A percentile compares a stretch with the other conserved stretches of the same genome.
Conservation (phyloP, 352 stramenopile genomes). For the Globisporangium parvum region DNA sequence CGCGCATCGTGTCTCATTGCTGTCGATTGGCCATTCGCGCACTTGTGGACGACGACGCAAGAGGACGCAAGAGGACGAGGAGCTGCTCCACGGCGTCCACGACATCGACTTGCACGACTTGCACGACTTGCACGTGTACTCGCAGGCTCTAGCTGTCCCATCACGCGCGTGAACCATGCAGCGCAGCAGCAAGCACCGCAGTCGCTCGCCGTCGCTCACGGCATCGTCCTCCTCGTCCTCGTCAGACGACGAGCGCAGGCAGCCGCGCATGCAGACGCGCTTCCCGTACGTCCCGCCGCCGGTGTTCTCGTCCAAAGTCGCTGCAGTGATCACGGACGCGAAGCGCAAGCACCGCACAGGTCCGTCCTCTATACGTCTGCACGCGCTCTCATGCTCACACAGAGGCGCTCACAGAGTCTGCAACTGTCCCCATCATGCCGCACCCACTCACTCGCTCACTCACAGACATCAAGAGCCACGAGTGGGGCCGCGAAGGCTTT, state of each 20-base stretch:
- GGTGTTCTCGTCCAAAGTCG: constrained; percentile 40
- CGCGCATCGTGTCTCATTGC: too few relatives aligned
- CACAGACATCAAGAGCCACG: constrained; percentile 58
- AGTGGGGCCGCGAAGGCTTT: constrained; percentile 76
- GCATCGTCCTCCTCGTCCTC: constrained; percentile 38
- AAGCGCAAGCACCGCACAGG: constrained; percentile 74
- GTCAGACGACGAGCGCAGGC: constrained; percentile 20
- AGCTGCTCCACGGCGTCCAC: too few relatives aligned
- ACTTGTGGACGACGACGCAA: too few relatives aligned
- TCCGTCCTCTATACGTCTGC: constrained; percentile 12
- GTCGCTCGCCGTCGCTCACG: constrained; percentile 39
- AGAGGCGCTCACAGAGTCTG: too few relatives aligned
- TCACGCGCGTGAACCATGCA: constrained; percentile 12
- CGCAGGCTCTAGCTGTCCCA: too few relatives aligned
- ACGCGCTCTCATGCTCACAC: neutral
- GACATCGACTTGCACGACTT: too few relatives aligned
- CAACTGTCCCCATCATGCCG: too few relatives aligned
- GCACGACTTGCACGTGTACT: too few relatives aligned
- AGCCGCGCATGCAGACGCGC: constrained; percentile 13
- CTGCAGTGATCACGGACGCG: constrained; percentile 37
- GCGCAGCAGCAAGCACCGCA: constrained; percentile 21
- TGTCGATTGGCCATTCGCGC: too few relatives aligned
- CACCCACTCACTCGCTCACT: too few relatives aligned
- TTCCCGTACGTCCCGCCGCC: constrained; percentile 49
- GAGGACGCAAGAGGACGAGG: too few relatives aligned